These are phyloP conservation scores for Colletotrichum tofieldiae DNA, from an alignment of 2,329 filamentous ascomycete species.

Conservation along the genomic window DNA sequence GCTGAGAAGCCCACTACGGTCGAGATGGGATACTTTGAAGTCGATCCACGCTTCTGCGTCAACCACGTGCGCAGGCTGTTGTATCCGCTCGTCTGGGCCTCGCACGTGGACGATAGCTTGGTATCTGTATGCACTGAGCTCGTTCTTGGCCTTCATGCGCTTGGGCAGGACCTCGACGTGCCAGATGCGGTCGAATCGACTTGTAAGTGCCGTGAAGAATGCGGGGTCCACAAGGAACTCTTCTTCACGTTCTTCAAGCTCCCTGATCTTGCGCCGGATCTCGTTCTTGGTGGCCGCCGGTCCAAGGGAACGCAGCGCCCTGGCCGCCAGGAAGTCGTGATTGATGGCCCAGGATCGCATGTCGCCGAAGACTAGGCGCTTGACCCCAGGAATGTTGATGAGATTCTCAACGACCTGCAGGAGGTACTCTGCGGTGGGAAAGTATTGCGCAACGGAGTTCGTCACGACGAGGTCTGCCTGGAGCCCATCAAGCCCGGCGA, in stretches of 20 bases:
- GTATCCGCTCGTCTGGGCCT: not conserved
- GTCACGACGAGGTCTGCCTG: slow-evolving; percentile 9
- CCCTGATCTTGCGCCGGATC: slow-evolving; percentile 33
- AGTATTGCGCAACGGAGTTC: slow-evolving; percentile 51
- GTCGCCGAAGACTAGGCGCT: slow-evolving; percentile 45
- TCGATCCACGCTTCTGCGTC: slow-evolving; percentile 3
- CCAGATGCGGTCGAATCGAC: slow-evolving; percentile 37
- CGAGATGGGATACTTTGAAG: not conserved
- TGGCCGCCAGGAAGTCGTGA: slow-evolving; percentile 42
- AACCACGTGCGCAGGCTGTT: slow-evolving; percentile 38
- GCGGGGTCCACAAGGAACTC: slow-evolving; percentile 48
- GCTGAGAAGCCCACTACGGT: not conserved
- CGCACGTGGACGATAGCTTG: slow-evolving; percentile 47
- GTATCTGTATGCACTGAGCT: slow-evolving; percentile 50
- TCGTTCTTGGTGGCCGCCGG: slow-evolving; percentile 20
- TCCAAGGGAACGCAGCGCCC: slow-evolving; percentile 25
- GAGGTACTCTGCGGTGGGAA: slow-evolving; percentile 47
- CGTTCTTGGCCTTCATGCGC: slow-evolving; percentile 49
- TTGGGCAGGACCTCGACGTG: slow-evolving; percentile 52
- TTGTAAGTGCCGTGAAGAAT: slow-evolving; percentile 46
- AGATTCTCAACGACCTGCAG: slow-evolving; percentile 41
- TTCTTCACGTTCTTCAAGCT: slow-evolving; percentile 40
- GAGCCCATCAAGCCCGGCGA: not conserved
- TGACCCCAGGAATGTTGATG: not conserved
- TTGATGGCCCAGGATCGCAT: slow-evolving; percentile 44